A percentile compares a stretch with the other conserved stretches of the same genome.
Evolutionary conservation across 345 rosid genomes (phyloP).

Genomic region (Eucalyptus coolabah): DNA sequence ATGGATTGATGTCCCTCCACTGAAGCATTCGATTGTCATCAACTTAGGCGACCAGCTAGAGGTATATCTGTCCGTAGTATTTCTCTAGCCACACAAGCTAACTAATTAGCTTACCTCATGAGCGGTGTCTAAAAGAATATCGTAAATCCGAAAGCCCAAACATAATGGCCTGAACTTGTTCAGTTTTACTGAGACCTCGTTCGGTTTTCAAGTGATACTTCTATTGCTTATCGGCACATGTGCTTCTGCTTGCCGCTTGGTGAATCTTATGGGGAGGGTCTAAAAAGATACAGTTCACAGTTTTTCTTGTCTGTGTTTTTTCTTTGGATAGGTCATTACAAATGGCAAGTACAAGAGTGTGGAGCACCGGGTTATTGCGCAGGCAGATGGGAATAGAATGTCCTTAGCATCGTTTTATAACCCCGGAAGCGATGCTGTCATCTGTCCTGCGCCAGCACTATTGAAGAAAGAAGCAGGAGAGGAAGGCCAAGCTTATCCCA

Average conservation of each 20-base stretch:
- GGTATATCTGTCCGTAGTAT: slow-evolving; percentile 12
- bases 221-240: not conserved
- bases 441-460: slow-evolving; percentile 67
- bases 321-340: slow-evolving; percentile 49
- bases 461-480: slow-evolving; percentile 20
- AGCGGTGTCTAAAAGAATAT: not conserved
- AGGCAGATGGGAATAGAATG: slow-evolving; percentile 67
- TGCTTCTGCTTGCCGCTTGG: not conserved
- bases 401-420: slow-evolving; percentile 90
- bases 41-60: slow-evolving; percentile 94
- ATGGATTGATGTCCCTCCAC: slow-evolving; percentile 88
- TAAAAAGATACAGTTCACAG: not conserved
- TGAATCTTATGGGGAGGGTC: not conserved
- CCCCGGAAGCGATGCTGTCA: slow-evolving; percentile 81
- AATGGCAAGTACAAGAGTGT: slow-evolving; percentile 96
- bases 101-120: not conserved
- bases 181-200: not conserved
- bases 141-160: not conserved
- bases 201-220: not conserved
- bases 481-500: slow-evolving; percentile 38
- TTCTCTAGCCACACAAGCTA: not conserved
- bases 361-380: slow-evolving; percentile 75
- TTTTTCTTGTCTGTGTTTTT: not conserved
- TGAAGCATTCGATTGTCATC: slow-evolving; percentile 80
- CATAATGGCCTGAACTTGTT: not conserved